A percentile compares a stretch with the other conserved stretches of the same genome.
phyloP scores from a whole-genome alignment of 202 grass and related monocot genomes.

The Carex arenaria region DNA sequence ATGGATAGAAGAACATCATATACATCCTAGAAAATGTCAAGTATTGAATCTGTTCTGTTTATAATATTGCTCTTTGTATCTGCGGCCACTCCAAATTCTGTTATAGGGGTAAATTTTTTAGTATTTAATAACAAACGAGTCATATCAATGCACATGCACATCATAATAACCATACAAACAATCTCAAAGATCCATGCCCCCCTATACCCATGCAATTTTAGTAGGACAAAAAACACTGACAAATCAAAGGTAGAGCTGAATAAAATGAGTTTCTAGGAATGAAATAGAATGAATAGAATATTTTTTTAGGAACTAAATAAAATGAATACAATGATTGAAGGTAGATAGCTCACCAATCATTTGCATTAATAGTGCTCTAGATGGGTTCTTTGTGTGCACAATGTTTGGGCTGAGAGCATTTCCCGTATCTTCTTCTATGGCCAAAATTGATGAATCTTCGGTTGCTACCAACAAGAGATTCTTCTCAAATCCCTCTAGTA shows the following conservation, averaged over 20 bases:
- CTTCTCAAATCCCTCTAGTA: conserved; percentile 64
- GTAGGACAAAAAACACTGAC: not conserved
- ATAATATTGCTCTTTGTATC: not conserved
- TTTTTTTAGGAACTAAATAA: too few species aligned
- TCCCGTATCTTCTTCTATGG: conserved; percentile 74
- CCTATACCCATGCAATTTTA: not conserved
- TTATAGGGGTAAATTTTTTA: not conserved
- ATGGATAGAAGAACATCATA: not conserved
- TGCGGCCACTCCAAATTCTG: not conserved
- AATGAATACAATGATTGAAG: not conserved
- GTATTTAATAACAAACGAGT: not conserved
- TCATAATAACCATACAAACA: not conserved
- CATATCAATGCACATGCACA: not conserved
- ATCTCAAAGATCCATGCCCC: not conserved
- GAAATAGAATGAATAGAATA: too few species aligned
- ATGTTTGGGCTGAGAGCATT: conserved; percentile 58
- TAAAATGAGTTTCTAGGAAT: too few species aligned
- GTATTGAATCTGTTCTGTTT: not conserved
- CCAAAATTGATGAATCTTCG: conserved; percentile 82
- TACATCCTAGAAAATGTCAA: not conserved
- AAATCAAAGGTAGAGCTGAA: not conserved
- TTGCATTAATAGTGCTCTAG: conserved; percentile 71
- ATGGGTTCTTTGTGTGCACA: conserved; percentile 72
- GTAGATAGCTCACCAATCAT: conserved; percentile 47
- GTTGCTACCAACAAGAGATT: conserved; percentile 61